Conservation (phyloP, 139 green algal genomes). For the Astrephomene gubernaculifera region DNA sequence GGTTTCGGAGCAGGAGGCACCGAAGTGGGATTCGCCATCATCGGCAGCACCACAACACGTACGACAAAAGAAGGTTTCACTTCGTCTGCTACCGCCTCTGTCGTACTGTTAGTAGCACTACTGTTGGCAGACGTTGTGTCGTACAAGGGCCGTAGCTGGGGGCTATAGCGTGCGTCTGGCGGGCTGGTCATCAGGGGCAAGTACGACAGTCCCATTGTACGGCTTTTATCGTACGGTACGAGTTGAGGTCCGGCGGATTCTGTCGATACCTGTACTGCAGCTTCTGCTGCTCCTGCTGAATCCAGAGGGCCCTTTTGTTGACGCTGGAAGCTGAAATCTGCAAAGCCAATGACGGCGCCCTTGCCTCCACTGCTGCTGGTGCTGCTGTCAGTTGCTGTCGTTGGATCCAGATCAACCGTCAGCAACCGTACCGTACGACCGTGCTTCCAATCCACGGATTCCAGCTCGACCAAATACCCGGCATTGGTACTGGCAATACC, state of each 20-base stretch:
- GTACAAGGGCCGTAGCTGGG: not conserved
- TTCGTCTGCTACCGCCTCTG: not conserved
- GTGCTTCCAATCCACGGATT: conserved; percentile 40
- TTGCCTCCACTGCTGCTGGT: too few species aligned
- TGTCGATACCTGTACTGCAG: too few species aligned
- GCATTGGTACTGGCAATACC: not conserved
- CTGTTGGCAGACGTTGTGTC: too few species aligned
- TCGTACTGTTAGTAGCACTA: not conserved
- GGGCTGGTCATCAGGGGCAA: conserved; percentile 29
- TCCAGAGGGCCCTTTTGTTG: too few species aligned
- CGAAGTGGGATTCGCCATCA: not conserved
- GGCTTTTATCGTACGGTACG: not conserved
- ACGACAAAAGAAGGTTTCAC: not conserved
- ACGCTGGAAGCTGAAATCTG: conserved; percentile 1
- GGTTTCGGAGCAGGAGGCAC: too few species aligned
- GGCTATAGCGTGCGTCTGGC: conserved; percentile 31
- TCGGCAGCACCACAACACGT: conserved; percentile 5
- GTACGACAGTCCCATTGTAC: not conserved
- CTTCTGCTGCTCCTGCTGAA: too few species aligned
- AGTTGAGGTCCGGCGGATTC: too few species aligned
- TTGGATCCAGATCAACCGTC: not conserved
- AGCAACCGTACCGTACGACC: conserved; percentile 9
- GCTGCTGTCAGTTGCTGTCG: too few species aligned
- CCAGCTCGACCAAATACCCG: conserved; percentile 20
- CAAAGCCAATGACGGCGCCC: not conserved